Conservation (phyloP, 495 filamentous ascomycete species). For the Penicillium riverlandense region DNA sequence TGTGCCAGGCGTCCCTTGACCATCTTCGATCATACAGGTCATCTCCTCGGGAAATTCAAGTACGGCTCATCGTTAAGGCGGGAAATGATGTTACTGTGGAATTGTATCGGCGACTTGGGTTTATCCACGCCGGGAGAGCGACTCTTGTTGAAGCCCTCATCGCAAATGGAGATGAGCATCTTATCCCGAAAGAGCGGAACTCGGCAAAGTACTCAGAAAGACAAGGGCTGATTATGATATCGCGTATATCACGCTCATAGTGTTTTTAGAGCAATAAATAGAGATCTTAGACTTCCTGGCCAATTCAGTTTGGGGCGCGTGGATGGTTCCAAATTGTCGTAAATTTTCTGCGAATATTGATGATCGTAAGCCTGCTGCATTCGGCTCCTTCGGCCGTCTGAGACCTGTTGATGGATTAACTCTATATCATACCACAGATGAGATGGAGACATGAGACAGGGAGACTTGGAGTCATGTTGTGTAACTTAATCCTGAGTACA, state of each 20-base stretch:
- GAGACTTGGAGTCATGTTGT: too few relatives aligned
- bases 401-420: too few relatives aligned
- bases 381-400: too few relatives aligned
- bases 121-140: slow-evolving; percentile 15
- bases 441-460: too few relatives aligned
- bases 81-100: slow-evolving; percentile 19
- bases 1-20: slow-evolving; percentile 23
- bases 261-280: neutral
- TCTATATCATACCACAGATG: too few relatives aligned
- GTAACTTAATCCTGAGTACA: too few relatives aligned
- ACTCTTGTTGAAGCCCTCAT: slow-evolving; percentile 26
- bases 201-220: slow-evolving; percentile 13
- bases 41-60: slow-evolving; percentile 5
- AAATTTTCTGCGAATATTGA: too few relatives aligned
- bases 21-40: slow-evolving; percentile 12
- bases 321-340: too few relatives aligned
- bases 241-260: neutral
- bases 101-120: slow-evolving; percentile 25
- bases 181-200: slow-evolving; percentile 21
- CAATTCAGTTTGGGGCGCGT: too few relatives aligned
- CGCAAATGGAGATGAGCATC: slow-evolving; percentile 25
- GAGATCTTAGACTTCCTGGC: too few relatives aligned
- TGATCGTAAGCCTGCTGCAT: too few relatives aligned
- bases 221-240: slow-evolving; percentile 15
- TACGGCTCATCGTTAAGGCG: slow-evolving; percentile 26